Percentiles rank a stretch among this genome's conserved stretches.
Evolutionary conservation across 2,329 filamentous ascomycete species (phyloP).

Genomic region (Tolypocladium pustulatum): DNA sequence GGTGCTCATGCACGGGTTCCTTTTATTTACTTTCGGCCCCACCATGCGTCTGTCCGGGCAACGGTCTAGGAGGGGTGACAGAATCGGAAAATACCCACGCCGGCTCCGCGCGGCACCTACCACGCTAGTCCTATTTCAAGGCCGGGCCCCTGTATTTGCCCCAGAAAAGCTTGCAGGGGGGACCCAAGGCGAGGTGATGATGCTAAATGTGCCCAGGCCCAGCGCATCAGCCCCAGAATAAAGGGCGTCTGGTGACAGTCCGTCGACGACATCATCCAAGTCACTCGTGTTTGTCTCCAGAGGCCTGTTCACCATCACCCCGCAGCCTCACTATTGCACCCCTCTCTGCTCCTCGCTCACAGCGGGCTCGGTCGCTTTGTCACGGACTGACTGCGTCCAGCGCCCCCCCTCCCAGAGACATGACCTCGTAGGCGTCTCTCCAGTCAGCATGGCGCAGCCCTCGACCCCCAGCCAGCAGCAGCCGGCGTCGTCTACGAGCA

Average conservation of each 20-base stretch:
- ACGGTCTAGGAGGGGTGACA: slow-evolving; percentile 9
- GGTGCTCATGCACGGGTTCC: slow-evolving; percentile 14
- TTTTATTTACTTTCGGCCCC: slow-evolving; percentile 37
- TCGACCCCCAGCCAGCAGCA: slow-evolving; percentile 32
- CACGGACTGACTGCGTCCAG: neutral
- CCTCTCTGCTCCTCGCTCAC: no score
- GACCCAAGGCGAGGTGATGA: neutral
- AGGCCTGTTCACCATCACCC: neutral
- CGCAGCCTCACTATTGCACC: neutral
- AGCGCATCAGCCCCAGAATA: neutral
- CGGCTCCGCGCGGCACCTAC: neutral
- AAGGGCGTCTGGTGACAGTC: neutral
- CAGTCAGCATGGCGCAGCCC: slow-evolving; percentile 31
- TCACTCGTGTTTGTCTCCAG: neutral
- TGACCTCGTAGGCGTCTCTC: neutral
- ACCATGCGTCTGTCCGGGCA: slow-evolving; percentile 24
- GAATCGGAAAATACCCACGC: slow-evolving; percentile 5
- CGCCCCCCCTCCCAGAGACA: neutral
- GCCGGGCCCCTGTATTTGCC: neutral
- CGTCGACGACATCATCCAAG: neutral
- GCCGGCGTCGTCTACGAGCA: slow-evolving; percentile 22
- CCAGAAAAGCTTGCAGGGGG: neutral
- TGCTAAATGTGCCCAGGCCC: neutral
- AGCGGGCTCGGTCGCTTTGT: neutral
- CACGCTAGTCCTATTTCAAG: neutral